Evolutionary conservation across 2,329 filamentous ascomycete species (phyloP), one percentile per base, ranked within the genome.

Genomic region (Tolypocladium amazonense): DNA sequence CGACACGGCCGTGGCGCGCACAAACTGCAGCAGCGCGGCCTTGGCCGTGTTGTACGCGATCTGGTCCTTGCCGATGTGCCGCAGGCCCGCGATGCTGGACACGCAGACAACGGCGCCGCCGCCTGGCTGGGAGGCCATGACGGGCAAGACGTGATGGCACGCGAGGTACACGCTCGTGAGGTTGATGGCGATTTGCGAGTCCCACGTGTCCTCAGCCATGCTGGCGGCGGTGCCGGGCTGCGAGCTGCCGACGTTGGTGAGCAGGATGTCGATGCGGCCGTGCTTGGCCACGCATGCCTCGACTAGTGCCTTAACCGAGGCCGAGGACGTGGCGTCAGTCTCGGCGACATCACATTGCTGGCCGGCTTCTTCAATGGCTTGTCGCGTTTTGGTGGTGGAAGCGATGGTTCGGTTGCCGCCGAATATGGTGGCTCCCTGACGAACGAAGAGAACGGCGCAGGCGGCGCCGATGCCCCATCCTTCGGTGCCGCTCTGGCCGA

Each of bases 171-270:
- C 47, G 47, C 47, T 50, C 15, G 25, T 50, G 14, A 50, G 47
- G 47, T 50, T 50, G 25, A 20, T 6, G 15, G 47, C 47, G 14
- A 50, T 18, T 25, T 50, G 47, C 47, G 25, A 14, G 25, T 50
- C 25, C 47, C 47, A 50, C 25, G 25, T 30, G 6, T 30, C 47
- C 47, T 50, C 47, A 25, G 47, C 15, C 47, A 50, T 50, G 47
- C 15, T 30, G 77, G 76, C 81, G 0, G 81, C 77, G 37, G 75
- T 74, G 0, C 81, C 81, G 0, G 76, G 77, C 60, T 85, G 81
- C 0, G 78, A 81, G 58, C 77, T 77, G 2, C 84, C 84, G 3
- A 86, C 83, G 58, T 86, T 86, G 63, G 84, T 85, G 20, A 87
- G 68, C 0, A 87, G 70, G 27, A 87, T 81, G 62, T 87, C 84